Conservation (phyloP, 805 yeast species). For the Yarrowia sp. region DNA sequence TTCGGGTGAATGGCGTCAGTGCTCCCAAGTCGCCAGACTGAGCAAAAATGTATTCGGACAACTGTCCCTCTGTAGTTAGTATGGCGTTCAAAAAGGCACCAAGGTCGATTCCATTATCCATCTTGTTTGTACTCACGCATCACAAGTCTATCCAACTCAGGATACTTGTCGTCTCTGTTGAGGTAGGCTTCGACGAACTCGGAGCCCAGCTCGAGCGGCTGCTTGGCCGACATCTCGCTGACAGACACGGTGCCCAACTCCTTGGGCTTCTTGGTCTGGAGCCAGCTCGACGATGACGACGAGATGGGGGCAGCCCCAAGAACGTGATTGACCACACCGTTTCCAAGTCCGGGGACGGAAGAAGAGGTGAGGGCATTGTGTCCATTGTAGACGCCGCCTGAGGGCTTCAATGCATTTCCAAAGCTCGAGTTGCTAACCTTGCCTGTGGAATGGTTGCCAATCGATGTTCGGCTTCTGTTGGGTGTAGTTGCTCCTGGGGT, state of each 20-base stretch:
- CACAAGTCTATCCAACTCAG: slow-evolving; percentile 38
- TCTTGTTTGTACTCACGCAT: slow-evolving; percentile 29
- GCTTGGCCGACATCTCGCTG: slow-evolving; percentile 17
- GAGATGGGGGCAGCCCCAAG: slow-evolving; percentile 13
- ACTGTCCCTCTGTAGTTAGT: slow-evolving; percentile 30
- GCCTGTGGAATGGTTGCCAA: slow-evolving; percentile 1
- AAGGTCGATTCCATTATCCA: neutral
- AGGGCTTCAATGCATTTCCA: slow-evolving; percentile 19
- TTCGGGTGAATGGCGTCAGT: slow-evolving; percentile 67
- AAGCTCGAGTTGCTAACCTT: slow-evolving; percentile 21
- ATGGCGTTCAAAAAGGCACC: neutral
- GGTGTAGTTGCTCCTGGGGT: slow-evolving; percentile 10
- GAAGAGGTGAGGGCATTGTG: neutral
- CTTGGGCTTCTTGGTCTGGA: slow-evolving; percentile 21
- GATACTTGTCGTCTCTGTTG: slow-evolving; percentile 36
- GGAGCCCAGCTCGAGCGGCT: slow-evolving; percentile 33
- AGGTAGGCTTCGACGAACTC: slow-evolving; percentile 34
- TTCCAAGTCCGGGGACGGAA: neutral
- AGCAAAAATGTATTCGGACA: slow-evolving; percentile 34
- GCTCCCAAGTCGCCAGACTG: slow-evolving; percentile 31
- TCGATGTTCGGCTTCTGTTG: slow-evolving; percentile 6
- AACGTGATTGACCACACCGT: slow-evolving; percentile 13
- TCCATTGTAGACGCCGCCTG: neutral
- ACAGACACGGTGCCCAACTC: slow-evolving; percentile 22
- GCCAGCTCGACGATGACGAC: slow-evolving; percentile 12